A percentile compares a stretch with the other conserved stretches of the same genome.
phyloP scores from a whole-genome alignment of 148 eudicot genomes.

The Dysphania ambrosioides region DNA sequence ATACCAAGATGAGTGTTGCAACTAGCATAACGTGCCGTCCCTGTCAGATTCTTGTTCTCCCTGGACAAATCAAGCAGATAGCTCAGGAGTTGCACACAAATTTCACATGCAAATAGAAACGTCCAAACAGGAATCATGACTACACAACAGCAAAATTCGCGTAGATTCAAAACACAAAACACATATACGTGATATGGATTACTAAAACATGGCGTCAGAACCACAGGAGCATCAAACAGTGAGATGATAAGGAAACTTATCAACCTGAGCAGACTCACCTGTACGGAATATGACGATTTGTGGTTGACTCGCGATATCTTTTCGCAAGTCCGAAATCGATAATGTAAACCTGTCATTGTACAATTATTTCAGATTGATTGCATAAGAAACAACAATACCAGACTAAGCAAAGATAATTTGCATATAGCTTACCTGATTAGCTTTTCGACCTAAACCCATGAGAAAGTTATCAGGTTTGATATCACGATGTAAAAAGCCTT shows the following conservation, averaged over 20 bases:
- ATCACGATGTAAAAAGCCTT: conserved; percentile 94
- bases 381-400: conserved; percentile 5
- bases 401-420: not conserved
- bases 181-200: too few relatives aligned
- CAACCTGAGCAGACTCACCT: conserved; percentile 42
- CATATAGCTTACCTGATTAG: conserved; percentile 65
- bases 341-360: conserved; percentile 61
- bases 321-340: conserved; percentile 99
- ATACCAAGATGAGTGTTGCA: conserved; percentile 99
- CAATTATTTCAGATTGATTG: conserved; percentile 8
- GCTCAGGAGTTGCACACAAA: not conserved
- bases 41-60: conserved; percentile 95
- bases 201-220: not conserved
- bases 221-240: too few relatives aligned
- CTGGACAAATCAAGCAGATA: conserved; percentile 36
- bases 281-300: conserved; percentile 95
- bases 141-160: too few relatives aligned
- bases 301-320: conserved; percentile 84
- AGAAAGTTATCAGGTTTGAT: conserved; percentile 98
- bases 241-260: not conserved
- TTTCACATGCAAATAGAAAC: not conserved
- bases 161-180: too few relatives aligned
- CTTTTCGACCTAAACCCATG: conserved; percentile 98
- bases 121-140: not conserved
- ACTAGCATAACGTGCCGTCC: conserved; percentile 98